These are phyloP conservation scores for Phytophthora pinifolia DNA, from an alignment of 352 stramenopile species.

Conservation along the genomic window DNA sequence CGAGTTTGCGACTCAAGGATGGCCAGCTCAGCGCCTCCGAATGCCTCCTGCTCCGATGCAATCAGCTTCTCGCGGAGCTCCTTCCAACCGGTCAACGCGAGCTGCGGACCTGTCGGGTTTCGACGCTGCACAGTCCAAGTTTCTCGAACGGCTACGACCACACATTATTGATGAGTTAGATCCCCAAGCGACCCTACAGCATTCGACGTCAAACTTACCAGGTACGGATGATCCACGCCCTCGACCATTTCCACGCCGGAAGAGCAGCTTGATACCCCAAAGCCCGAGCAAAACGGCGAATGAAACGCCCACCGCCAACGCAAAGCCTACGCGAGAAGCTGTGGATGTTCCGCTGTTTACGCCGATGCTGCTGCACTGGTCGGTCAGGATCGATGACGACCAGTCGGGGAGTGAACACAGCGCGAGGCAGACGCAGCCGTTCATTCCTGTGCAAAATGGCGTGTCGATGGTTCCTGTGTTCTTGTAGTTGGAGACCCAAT, in stretches of 20 bases:
- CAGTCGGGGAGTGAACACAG: slow-evolving; percentile 27
- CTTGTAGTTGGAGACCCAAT: slow-evolving; percentile 28
- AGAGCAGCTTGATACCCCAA: slow-evolving; percentile 22
- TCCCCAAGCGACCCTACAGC: too few species aligned
- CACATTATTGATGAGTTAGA: neutral
- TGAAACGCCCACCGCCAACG: slow-evolving; percentile 15
- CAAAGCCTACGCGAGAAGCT: slow-evolving; percentile 22
- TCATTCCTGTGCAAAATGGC: slow-evolving; percentile 21
- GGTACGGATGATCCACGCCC: slow-evolving; percentile 10
- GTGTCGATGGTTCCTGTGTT: slow-evolving; percentile 19
- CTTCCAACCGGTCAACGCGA: slow-evolving; percentile 50
- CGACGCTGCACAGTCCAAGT: slow-evolving; percentile 19
- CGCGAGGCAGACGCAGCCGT: slow-evolving; percentile 33
- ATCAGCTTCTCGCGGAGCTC: slow-evolving; percentile 57
- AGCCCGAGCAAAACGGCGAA: slow-evolving; percentile 24
- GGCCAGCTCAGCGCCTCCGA: slow-evolving; percentile 3
- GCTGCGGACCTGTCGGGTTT: slow-evolving; percentile 23
- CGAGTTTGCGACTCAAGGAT: neutral
- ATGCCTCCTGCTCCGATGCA: slow-evolving; percentile 24
- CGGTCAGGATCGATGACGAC: slow-evolving; percentile 21
- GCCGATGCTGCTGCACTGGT: slow-evolving; percentile 13
- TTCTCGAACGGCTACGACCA: slow-evolving; percentile 14
- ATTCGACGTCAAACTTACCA: too few species aligned
- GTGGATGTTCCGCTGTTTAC: slow-evolving; percentile 7
- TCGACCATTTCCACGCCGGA: slow-evolving; percentile 7